These are phyloP conservation scores for Zymoseptoria brevis DNA, from an alignment of 2,329 filamentous ascomycete genomes.

Conservation along the genomic window DNA sequence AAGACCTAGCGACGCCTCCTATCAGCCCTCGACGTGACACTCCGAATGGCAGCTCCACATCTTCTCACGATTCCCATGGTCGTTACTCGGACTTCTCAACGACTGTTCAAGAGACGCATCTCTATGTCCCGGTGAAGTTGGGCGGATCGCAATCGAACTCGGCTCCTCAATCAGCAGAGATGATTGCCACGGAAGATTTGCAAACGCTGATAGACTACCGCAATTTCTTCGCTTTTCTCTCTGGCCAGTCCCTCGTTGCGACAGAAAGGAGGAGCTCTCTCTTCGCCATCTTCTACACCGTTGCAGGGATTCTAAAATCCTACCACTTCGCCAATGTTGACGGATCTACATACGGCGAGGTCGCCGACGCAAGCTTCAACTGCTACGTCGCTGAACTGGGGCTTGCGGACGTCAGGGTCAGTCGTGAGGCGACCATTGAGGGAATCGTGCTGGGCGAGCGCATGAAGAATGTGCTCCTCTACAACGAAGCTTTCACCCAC, in stretches of 20 bases:
- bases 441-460: slow-evolving; percentile 81
- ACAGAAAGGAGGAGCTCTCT: slow-evolving; percentile 48
- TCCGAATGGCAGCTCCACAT: slow-evolving; percentile 20
- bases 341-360: slow-evolving; percentile 56
- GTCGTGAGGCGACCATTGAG: slow-evolving; percentile 82
- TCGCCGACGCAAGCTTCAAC: slow-evolving; percentile 57
- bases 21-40: slow-evolving; percentile 17
- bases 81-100: slow-evolving; percentile 42
- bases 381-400: slow-evolving; percentile 69
- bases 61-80: slow-evolving; percentile 32
- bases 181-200: slow-evolving; percentile 40
- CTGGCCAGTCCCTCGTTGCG: slow-evolving; percentile 54
- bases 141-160: slow-evolving; percentile 25
- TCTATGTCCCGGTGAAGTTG: slow-evolving; percentile 52
- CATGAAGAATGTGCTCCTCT: slow-evolving; percentile 73
- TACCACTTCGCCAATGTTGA: slow-evolving; percentile 56
- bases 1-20: slow-evolving; percentile 24
- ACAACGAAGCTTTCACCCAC: slow-evolving; percentile 87
- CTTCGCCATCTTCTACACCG: slow-evolving; percentile 54
- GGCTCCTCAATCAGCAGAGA: slow-evolving; percentile 18
- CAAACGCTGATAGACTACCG: slow-evolving; percentile 51
- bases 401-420: slow-evolving; percentile 71
- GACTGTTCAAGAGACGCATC: slow-evolving; percentile 45
- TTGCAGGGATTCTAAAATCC: slow-evolving; percentile 49
- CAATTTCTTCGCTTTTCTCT: slow-evolving; percentile 56